Base-by-base conservation (phyloP, 352 stramenopile species). In the Phytophthora tentaculata region DNA sequence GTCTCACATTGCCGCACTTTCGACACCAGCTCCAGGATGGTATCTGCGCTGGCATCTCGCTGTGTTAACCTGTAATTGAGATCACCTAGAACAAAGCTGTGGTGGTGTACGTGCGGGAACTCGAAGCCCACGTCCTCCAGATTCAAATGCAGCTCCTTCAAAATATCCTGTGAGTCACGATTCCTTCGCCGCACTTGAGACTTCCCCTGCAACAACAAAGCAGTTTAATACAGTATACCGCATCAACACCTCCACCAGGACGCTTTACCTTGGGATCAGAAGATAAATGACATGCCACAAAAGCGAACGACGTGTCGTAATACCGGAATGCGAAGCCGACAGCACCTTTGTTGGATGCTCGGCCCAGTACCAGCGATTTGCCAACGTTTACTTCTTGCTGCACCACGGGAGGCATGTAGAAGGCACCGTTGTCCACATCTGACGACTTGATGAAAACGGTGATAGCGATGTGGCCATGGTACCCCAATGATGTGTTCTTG, bases 281-380 rank as follows among this genome's bases (percentile, higher is more conserved):
- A 6, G 90, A 86, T 20, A 97, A 78, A 75, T 97, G 91, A 54
- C 87, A 95, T 29, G 84, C 89, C 20, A 96, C 83, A 44, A 97
- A 96, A 6, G 85, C 85, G 54, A 97, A 93, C 2, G 85, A 94
- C 8, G 83, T 90, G 67, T 97, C 89, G 61, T 88, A 90, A 61
- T 96, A 95, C 13, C 88, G 87, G 60, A 97, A 94, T 0, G 83
- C 81, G 35, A 97, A 86, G 20, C 90, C 89, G 16, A 97, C 90
- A n/a, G 86, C 88, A 47, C 91, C 91, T 73, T 97, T 97, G 76
- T 97, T 97, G 44, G 87, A 91, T 29, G 90, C 89, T 17, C 86
- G 85, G 0, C 86, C 77, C 50, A 95, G 75, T 0, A 94, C 76
- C 22, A 95, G 73, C 41, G 86, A 93, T 50, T 90, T 92, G 17